Conservation (phyloP, 306 rosid genomes). For the Nissolia schottii region DNA sequence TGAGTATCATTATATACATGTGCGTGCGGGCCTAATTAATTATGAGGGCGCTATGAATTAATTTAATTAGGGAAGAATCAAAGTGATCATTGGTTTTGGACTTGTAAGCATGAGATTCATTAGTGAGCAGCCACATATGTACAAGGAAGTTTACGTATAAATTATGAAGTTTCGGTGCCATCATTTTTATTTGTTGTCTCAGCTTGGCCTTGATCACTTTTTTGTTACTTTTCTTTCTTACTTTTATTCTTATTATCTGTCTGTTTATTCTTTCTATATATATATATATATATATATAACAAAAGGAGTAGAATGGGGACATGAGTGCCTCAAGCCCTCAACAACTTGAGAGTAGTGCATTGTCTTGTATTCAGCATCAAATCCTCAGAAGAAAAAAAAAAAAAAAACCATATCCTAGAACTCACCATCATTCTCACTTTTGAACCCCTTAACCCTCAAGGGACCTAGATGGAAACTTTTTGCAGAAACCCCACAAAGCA, state of each 20-base stretch:
- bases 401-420: conserved; percentile 41
- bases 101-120: conserved; percentile 15
- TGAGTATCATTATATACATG: conserved; percentile 1
- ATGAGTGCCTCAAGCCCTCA: conserved; percentile 42
- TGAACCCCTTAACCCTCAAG: conserved; percentile 41
- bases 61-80: conserved; percentile 22
- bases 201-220: neutral
- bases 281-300: no score
- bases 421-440: conserved; percentile 71
- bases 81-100: conserved; percentile 21
- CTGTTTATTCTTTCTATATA: conserved; percentile 10
- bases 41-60: conserved; percentile 11
- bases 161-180: conserved; percentile 10
- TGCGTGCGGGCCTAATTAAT: conserved; percentile 22
- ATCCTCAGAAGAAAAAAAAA: no score
- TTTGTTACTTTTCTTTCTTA: neutral
- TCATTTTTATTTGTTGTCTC: conserved; percentile 15
- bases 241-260: conserved; percentile 31
- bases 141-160: conserved; percentile 8
- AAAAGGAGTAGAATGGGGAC: conserved; percentile 39
- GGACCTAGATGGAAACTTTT: conserved; percentile 38
- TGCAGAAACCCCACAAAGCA: conserved; percentile 45
- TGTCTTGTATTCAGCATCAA: conserved; percentile 80
- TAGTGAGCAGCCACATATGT: conserved; percentile 13
- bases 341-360: conserved; percentile 44